Conservation (phyloP, 148 eudicot genomes). For the Fagopyrum esculentum region DNA sequence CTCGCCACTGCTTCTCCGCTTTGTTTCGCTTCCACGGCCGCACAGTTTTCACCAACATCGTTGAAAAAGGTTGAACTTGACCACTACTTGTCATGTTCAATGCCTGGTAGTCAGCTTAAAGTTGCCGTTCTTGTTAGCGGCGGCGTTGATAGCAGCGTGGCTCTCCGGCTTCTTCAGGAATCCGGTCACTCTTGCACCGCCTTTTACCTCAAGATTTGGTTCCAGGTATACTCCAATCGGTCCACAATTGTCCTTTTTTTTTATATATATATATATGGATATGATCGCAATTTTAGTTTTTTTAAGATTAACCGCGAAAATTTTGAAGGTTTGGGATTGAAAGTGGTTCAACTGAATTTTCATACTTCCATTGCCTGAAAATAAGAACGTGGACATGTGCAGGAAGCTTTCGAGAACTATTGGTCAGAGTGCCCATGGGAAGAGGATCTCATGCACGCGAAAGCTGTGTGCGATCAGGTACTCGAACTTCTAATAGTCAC, state of each 20-base stretch:
- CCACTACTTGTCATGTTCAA: slow-evolving; percentile 53
- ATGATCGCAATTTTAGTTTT: too few species aligned
- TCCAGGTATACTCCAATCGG: slow-evolving; percentile 44
- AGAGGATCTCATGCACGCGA: slow-evolving; percentile 77
- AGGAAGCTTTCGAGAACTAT: slow-evolving; percentile 93
- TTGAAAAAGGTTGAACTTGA: slow-evolving; percentile 24
- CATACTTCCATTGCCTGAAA: neutral
- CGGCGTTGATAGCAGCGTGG: slow-evolving; percentile 93
- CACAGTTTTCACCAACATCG: slow-evolving; percentile 9
- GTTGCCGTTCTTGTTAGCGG: slow-evolving; percentile 87
- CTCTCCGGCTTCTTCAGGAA: slow-evolving; percentile 85
- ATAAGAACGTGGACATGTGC: slow-evolving; percentile 1
- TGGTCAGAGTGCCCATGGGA: slow-evolving; percentile 99
- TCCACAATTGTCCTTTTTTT: neutral
- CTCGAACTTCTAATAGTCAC: slow-evolving; percentile 21
- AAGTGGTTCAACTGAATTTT: too few species aligned
- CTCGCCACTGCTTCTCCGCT: slow-evolving; percentile 13
- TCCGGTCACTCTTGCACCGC: slow-evolving; percentile 97
- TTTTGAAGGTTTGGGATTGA: too few species aligned
- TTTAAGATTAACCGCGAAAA: too few species aligned
- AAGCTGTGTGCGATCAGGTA: slow-evolving; percentile 90
- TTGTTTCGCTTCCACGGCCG: slow-evolving; percentile 18
- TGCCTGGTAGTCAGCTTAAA: slow-evolving; percentile 46
- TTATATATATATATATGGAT: neutral
- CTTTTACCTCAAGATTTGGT: slow-evolving; percentile 95